Conservation (phyloP, 2,329 filamentous ascomycete species). For the Ophiostoma ips region DNA sequence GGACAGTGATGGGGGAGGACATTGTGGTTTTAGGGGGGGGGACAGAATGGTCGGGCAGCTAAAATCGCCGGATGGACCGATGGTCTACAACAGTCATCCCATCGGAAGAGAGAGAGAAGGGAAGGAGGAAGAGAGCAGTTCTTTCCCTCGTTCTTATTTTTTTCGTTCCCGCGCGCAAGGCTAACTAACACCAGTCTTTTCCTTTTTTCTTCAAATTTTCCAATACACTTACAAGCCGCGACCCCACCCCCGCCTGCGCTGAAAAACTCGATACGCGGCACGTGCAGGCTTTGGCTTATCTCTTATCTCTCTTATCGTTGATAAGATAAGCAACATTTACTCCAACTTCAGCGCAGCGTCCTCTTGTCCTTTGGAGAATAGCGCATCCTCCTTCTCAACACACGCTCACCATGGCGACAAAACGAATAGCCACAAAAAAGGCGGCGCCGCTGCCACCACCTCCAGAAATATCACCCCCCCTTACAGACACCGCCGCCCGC, state of each 20-base stretch:
- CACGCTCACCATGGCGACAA: neutral
- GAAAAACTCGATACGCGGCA: too few relatives aligned
- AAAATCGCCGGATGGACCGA: constrained; percentile 8
- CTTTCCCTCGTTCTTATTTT: constrained; percentile 2
- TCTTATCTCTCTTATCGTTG: neutral
- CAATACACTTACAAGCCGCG: too few relatives aligned
- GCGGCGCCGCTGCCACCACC: neutral
- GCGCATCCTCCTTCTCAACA: neutral
- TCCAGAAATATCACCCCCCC: neutral
- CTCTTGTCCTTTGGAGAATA: neutral
- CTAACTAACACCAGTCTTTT: too few relatives aligned
- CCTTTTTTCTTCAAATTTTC: too few relatives aligned
- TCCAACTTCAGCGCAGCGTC: too few relatives aligned
- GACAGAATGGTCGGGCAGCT: neutral
- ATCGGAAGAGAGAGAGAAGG: constrained; percentile 1
- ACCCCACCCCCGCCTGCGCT: too few relatives aligned
- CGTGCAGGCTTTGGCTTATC: too few relatives aligned
- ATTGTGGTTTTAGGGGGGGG: constrained; percentile 1
- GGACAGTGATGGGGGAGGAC: constrained; percentile 30
- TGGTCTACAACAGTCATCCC: constrained; percentile 3
- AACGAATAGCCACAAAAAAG: neutral
- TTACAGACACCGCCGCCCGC: constrained; percentile 13
- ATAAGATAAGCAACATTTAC: too few relatives aligned
- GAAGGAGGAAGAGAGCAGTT: neutral
- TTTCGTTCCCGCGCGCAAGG: neutral